Percentiles rank a stretch among this genome's conserved stretches.
These are phyloP conservation scores for Tetracentron sinense DNA, from an alignment of 164 flowering plant species.

Conservation along the genomic window DNA sequence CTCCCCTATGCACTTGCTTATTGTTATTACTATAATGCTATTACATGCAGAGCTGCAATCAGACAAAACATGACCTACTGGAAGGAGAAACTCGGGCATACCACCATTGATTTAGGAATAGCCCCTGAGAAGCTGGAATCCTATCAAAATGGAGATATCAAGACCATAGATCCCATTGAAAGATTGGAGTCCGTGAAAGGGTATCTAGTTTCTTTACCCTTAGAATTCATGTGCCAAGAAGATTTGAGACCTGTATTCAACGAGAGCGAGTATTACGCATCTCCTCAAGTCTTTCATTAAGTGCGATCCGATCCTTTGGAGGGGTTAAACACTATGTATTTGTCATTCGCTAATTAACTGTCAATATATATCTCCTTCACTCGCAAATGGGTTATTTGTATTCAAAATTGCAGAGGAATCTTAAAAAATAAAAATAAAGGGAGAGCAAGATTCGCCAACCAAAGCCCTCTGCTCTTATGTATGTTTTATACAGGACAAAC, in stretches of 20 bases:
- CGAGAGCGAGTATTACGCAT: constrained; percentile 89
- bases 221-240: constrained; percentile 88
- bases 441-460: background rate
- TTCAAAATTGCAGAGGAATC: background rate
- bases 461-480: no score
- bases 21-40: background rate
- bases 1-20: background rate
- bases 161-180: constrained; percentile 58
- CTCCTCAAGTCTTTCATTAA: constrained; percentile 86
- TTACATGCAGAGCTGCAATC: constrained; percentile 52
- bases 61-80: constrained; percentile 65
- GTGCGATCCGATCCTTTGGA: background rate
- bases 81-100: constrained; percentile 82
- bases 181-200: constrained; percentile 68
- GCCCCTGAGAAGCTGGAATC: constrained; percentile 72
- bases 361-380: background rate
- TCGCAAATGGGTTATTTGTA: background rate
- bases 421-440: background rate
- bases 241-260: constrained; percentile 93
- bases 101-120: constrained; percentile 90
- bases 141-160: constrained; percentile 59
- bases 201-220: constrained; percentile 88
- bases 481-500: no score
- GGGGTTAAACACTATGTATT: background rate
- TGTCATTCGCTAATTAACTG: background rate